phyloP scores from a whole-genome alignment of 2,329 filamentous ascomycete genomes.

The Exophiala sp. region DNA sequence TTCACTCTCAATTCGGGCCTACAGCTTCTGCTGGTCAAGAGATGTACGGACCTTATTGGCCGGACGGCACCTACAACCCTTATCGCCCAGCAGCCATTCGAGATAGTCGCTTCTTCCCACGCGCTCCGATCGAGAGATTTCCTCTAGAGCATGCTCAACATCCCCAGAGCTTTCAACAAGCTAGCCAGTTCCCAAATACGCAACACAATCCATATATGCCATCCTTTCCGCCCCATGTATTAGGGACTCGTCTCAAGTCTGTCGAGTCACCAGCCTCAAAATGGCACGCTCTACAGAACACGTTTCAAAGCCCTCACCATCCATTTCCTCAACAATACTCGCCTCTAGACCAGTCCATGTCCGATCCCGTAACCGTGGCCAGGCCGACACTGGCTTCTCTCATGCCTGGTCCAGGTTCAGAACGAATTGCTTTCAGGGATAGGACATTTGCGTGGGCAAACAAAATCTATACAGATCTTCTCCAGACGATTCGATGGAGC shows the following conservation, averaged over 20 bases:
- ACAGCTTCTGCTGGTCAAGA: constrained; percentile 57
- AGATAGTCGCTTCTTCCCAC: constrained; percentile 47
- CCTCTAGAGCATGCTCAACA: constrained; percentile 21
- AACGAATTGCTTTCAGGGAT: constrained; percentile 56
- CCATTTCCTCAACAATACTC: constrained; percentile 11
- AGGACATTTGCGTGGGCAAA: constrained; percentile 68
- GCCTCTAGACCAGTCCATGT: constrained; percentile 5
- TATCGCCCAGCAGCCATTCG: constrained; percentile 58
- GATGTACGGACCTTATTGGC: constrained; percentile 61
- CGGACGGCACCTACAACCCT: constrained; percentile 59
- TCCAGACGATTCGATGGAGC: constrained; percentile 56
- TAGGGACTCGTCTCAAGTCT: constrained; percentile 5
- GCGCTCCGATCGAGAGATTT: constrained; percentile 19
- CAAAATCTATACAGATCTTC: constrained; percentile 66
- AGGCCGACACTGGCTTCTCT: constrained; percentile 14
- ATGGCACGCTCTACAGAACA: constrained; percentile 11
- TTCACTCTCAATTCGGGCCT: constrained; percentile 56
- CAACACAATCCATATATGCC: constrained; percentile 9
- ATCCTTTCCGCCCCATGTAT: constrained; percentile 2
- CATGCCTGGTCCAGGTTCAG: constrained; percentile 20
- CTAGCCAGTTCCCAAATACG: constrained; percentile 3
- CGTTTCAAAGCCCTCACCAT: constrained; percentile 9
- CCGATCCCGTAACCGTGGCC: constrained; percentile 4
- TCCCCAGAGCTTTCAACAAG: constrained; percentile 7
- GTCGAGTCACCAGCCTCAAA: constrained; percentile 12